Evolutionary conservation across 352 stramenopile species (phyloP).

Genomic region (Aphanomyces invadans): DNA sequence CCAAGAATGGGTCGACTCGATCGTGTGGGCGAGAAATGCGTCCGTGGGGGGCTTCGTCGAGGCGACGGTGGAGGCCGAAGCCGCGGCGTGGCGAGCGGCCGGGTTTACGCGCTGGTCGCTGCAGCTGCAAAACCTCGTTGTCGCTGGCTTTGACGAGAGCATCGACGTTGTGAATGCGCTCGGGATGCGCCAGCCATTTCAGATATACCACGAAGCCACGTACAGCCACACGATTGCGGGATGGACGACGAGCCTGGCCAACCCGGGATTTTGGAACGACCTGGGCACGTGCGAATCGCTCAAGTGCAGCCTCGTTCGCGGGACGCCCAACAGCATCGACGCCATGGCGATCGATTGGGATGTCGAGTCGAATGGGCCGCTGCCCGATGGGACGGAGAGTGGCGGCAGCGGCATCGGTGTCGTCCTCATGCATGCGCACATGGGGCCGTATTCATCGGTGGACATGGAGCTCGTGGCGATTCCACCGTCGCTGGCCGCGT

Average conservation of each 20-base stretch:
- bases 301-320: not conserved
- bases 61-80: conserved; percentile 12
- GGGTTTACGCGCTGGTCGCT: not conserved
- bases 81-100: not conserved
- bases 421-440: not conserved
- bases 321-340: not conserved
- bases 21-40: conserved; percentile 1
- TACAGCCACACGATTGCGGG: not conserved
- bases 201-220: not conserved
- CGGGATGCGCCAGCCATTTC: not conserved
- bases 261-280: not conserved
- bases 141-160: not conserved
- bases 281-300: not conserved
- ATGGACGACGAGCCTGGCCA: not conserved
- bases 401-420: too few relatives aligned
- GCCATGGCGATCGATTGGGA: not conserved
- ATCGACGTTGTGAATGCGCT: conserved; percentile 11
- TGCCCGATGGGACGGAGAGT: too few relatives aligned
- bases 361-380: not conserved
- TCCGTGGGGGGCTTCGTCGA: too few relatives aligned
- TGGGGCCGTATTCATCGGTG: conserved; percentile 7
- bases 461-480: conserved; percentile 1
- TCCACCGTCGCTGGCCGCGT: not conserved
- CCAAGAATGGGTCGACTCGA: not conserved
- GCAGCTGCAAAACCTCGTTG: not conserved